Evolutionary conservation across 192 early-diverging fungal genomes (phyloP).

Genomic region (Haplosporangium gracile): DNA sequence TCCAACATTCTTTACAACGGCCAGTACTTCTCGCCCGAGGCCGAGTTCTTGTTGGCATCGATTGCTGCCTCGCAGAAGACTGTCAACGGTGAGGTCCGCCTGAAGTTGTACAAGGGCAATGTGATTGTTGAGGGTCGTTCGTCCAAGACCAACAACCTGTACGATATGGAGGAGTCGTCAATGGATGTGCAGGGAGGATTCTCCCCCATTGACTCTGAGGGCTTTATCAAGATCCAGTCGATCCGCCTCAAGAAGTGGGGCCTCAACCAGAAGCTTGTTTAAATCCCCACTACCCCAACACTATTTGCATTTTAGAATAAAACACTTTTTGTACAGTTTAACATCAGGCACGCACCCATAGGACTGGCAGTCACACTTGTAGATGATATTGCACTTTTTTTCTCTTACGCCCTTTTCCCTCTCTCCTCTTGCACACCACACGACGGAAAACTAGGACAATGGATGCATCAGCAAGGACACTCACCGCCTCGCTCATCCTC

Average conservation of each 20-base stretch:
- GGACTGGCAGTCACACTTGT: too few relatives aligned
- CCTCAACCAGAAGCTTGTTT: slow-evolving; percentile 41
- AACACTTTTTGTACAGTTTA: neutral
- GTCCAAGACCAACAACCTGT: slow-evolving; percentile 85
- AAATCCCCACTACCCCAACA: slow-evolving; percentile 8
- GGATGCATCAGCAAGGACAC: slow-evolving; percentile 26
- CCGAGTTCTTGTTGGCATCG: slow-evolving; percentile 87
- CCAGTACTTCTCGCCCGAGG: slow-evolving; percentile 96
- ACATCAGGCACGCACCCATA: too few relatives aligned
- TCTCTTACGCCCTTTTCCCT: neutral
- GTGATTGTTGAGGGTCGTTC: slow-evolving; percentile 90
- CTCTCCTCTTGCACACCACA: neutral
- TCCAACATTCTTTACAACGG: slow-evolving; percentile 93
- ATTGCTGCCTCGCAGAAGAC: slow-evolving; percentile 86
- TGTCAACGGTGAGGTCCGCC: slow-evolving; percentile 92
- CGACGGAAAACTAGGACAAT: neutral
- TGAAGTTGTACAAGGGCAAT: slow-evolving; percentile 98
- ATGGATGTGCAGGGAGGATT: slow-evolving; percentile 97
- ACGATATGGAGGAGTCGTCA: slow-evolving; percentile 95
- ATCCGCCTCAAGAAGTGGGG: slow-evolving; percentile 95
- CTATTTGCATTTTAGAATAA: neutral
- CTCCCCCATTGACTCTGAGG: slow-evolving; percentile 92
- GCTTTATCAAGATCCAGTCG: slow-evolving; percentile 98
- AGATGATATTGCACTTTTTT: too few relatives aligned
- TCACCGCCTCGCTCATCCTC: slow-evolving; percentile 21